Evolutionary conservation across 225 moss, liverwort and hornwort genomes (phyloP).

Genomic region (Polytrichum commune): DNA sequence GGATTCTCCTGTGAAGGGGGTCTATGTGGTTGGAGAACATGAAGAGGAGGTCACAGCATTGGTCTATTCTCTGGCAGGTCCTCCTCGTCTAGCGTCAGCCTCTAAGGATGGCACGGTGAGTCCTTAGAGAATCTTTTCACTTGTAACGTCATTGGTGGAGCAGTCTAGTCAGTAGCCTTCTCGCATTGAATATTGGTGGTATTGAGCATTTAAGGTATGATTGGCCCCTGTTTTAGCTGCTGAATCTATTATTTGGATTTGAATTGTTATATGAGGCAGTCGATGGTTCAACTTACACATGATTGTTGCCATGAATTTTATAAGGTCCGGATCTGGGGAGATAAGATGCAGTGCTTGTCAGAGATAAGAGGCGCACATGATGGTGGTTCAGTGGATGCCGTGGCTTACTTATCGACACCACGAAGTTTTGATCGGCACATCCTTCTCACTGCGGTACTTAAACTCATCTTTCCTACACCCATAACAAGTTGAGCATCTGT

Average conservation of each 20-base stretch:
- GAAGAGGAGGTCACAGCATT: conserved; percentile 76
- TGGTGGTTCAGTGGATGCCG: conserved; percentile 68
- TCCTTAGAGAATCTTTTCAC: background rate
- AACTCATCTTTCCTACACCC: background rate
- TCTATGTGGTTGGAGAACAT: conserved; percentile 71
- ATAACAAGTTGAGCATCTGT: background rate
- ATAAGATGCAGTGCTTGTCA: conserved; percentile 56
- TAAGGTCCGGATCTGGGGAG: conserved; percentile 86
- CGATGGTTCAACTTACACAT: background rate
- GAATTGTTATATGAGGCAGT: too few species aligned
- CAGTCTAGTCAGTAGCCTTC: too few species aligned
- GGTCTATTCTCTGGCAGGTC: conserved; percentile 56
- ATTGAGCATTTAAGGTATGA: too few species aligned
- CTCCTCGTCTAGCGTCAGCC: conserved; percentile 75
- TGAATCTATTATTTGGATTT: too few species aligned
- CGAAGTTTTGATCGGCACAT: conserved; percentile 56
- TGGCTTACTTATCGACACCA: conserved; percentile 68
- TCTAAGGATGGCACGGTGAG: conserved; percentile 92
- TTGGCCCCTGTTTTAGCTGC: too few species aligned
- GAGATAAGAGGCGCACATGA: conserved; percentile 49
- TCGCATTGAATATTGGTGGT: too few species aligned
- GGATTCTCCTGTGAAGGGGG: conserved; percentile 70
- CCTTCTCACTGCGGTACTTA: conserved; percentile 75
- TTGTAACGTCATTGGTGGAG: too few species aligned
- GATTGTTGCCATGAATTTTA: background rate